Evolutionary conservation across 2,329 filamentous ascomycete species (phyloP).

Genomic region (Penicillium sp.): DNA sequence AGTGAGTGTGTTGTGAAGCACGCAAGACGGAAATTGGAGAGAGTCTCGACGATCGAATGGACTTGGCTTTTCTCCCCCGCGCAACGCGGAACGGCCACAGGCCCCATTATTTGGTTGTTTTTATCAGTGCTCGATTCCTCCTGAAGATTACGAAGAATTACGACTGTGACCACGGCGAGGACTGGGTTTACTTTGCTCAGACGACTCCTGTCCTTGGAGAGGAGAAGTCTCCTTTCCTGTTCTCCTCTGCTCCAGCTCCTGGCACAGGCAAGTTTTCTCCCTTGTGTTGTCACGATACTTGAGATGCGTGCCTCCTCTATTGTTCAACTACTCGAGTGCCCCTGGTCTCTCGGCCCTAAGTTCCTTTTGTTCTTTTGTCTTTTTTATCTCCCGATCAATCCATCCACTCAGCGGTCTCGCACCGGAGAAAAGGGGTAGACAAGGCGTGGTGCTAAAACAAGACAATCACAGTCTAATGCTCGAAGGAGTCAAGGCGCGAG

Average conservation of each 20-base stretch:
- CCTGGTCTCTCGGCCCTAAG: not conserved
- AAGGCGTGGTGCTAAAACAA: conserved; percentile 13
- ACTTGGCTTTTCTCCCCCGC: conserved; percentile 1
- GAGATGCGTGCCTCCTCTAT: not conserved
- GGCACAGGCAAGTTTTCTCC: not conserved
- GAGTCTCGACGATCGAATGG: not conserved
- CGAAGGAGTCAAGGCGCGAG: conserved; percentile 13
- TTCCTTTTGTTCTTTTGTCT: not conserved
- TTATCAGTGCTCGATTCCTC: not conserved
- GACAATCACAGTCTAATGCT: conserved; percentile 17
- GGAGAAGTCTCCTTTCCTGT: not conserved
- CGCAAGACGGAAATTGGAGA: not conserved
- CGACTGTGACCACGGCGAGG: not conserved
- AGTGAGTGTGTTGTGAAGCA: not conserved
- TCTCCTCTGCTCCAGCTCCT: not conserved
- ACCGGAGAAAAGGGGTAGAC: conserved; percentile 11
- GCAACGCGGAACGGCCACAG: not conserved
- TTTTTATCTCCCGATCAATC: not conserved
- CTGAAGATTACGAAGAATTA: not conserved
- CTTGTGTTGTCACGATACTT: not conserved
- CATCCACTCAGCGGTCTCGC: not conserved
- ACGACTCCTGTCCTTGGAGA: not conserved
- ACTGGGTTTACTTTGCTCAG: not conserved
- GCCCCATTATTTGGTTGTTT: not conserved
- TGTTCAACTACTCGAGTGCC: not conserved